phyloP scores from a whole-genome alignment of 1,284 basidiomycete genomes.

The Malassezia slooffiae region DNA sequence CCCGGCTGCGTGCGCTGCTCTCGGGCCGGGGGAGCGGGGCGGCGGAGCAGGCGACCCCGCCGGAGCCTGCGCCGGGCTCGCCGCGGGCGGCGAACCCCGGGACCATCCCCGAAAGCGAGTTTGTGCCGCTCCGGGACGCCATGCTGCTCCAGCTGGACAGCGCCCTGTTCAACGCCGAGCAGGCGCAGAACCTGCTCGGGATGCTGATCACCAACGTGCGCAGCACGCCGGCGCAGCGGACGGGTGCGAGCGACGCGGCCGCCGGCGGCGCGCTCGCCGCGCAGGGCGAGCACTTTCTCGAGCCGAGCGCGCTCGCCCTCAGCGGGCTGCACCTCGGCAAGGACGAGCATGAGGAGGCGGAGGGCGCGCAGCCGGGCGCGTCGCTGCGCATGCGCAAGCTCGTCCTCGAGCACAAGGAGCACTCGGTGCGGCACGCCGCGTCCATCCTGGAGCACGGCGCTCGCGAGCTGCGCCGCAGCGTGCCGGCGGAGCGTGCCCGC shows the following conservation, averaged over 20 bases:
- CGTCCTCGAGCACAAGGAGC: conserved; percentile 21
- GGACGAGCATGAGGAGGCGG: conserved; percentile 10
- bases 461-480: conserved; percentile 17
- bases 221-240: neutral
- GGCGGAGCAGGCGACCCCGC: neutral
- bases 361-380: conserved; percentile 10
- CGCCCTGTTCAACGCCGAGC: conserved; percentile 31
- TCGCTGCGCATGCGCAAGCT: conserved; percentile 19
- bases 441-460: conserved; percentile 24
- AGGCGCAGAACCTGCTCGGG: conserved; percentile 29
- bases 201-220: conserved; percentile 24
- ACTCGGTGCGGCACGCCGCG: conserved; percentile 19
- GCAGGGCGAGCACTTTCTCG: conserved; percentile 12
- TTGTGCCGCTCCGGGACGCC: conserved; percentile 20
- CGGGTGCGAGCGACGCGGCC: neutral
- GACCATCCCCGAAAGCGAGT: conserved; percentile 28
- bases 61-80: neutral
- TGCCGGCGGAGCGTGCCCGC: conserved; percentile 19
- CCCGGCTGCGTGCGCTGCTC: neutral
- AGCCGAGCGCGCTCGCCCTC: conserved; percentile 10
- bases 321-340: neutral
- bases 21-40: neutral
- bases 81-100: conserved; percentile 12
- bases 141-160: conserved; percentile 25
- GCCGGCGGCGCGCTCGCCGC: conserved; percentile 12